These are phyloP conservation scores for Xylaria acuta DNA, from an alignment of 495 filamentous ascomycete species.

Conservation along the genomic window DNA sequence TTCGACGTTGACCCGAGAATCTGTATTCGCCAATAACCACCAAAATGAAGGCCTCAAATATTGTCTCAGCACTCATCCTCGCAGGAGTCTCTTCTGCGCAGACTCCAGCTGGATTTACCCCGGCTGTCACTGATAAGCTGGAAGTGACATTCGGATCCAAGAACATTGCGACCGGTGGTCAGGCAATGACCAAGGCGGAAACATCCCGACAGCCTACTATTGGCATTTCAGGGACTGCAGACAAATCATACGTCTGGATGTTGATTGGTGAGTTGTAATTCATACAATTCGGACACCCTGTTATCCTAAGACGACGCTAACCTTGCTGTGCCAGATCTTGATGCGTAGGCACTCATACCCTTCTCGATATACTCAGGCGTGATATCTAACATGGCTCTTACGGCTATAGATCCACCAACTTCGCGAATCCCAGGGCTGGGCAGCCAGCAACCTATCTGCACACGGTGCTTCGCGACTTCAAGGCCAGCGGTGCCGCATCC, in stretches of 20 bases:
- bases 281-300: not conserved
- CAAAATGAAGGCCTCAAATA: slow-evolving; percentile 36
- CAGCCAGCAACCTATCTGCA: slow-evolving; percentile 50
- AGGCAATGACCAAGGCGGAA: slow-evolving; percentile 46
- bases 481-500: slow-evolving; percentile 36
- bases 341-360: slow-evolving; percentile 44
- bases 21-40: not conserved
- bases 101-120: slow-evolving; percentile 51
- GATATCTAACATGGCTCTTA: slow-evolving; percentile 5
- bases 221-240: slow-evolving; percentile 44
- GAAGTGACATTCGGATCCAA: slow-evolving; percentile 54
- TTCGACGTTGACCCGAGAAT: not conserved
- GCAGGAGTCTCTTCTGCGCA: slow-evolving; percentile 42
- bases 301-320: slow-evolving; percentile 2
- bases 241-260: slow-evolving; percentile 52
- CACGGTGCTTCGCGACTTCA: slow-evolving; percentile 55
- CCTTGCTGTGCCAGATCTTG: slow-evolving; percentile 38
- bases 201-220: slow-evolving; percentile 50
- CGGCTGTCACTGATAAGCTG: slow-evolving; percentile 46
- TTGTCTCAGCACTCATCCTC: slow-evolving; percentile 33
- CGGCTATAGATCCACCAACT: slow-evolving; percentile 44
- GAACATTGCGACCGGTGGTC: slow-evolving; percentile 45
- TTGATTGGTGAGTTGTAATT: slow-evolving; percentile 48
- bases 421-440: slow-evolving; percentile 44
- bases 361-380: not conserved